Evolutionary conservation across 139 green algal species (phyloP).

Genomic region (Gonium pectorale): DNA sequence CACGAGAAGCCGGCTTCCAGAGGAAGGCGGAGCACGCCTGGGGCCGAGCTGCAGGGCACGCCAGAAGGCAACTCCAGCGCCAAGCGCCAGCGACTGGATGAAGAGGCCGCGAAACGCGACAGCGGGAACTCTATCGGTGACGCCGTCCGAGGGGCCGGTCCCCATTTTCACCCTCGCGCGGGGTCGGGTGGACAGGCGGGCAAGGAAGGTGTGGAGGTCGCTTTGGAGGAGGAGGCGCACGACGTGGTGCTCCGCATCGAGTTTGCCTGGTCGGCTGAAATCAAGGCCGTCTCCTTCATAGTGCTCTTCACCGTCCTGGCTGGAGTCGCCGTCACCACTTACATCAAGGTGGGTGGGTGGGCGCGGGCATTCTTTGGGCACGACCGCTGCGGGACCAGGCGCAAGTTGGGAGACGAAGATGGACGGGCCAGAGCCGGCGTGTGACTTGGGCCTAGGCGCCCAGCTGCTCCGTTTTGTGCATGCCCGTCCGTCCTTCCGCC

Average conservation of each 20-base stretch:
- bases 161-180: too few relatives aligned
- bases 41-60: too few relatives aligned
- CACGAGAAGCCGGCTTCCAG: too few relatives aligned
- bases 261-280: not conserved
- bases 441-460: not conserved
- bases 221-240: not conserved
- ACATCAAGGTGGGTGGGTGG: not conserved
- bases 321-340: conserved; percentile 3
- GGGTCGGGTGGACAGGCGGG: too few relatives aligned
- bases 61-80: too few relatives aligned
- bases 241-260: conserved; percentile 25
- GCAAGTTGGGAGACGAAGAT: not conserved
- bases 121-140: too few relatives aligned
- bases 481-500: not conserved
- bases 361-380: not conserved
- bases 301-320: not conserved
- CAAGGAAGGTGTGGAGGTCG: too few relatives aligned
- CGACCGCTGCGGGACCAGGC: not conserved
- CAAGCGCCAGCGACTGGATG: too few relatives aligned
- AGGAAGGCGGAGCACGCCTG: too few relatives aligned
- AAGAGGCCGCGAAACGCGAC: too few relatives aligned
- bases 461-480: not conserved
- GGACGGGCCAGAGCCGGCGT: not conserved
- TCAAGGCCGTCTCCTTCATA: not conserved
- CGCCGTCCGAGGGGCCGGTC: too few relatives aligned